A percentile compares a stretch with the other conserved stretches of the same genome.
These are phyloP conservation scores for Rhizopogon salebrosus DNA, from an alignment of 768 basidiomycete genomes.

Conservation along the genomic window DNA sequence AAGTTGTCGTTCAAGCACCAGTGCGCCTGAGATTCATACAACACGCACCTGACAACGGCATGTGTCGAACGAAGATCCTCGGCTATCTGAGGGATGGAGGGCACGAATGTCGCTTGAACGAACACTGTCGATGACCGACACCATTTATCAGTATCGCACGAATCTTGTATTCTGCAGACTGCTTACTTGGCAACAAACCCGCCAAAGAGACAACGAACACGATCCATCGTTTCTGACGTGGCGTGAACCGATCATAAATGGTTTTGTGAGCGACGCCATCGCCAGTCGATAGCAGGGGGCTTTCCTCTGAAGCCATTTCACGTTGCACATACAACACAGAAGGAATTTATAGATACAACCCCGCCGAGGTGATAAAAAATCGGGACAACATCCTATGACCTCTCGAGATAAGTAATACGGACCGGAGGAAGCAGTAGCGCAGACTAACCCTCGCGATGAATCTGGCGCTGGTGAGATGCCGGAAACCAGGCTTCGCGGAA, in stretches of 20 bases:
- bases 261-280: conserved; percentile 20
- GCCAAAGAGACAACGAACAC: no score
- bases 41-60: conserved; percentile 47
- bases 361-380: neutral
- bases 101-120: conserved; percentile 64
- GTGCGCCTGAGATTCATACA: neutral
- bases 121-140: conserved; percentile 55
- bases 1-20: neutral
- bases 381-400: neutral
- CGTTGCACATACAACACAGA: neutral
- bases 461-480: no score
- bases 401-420: neutral
- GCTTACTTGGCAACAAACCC: conserved; percentile 61
- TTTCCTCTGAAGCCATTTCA: conserved; percentile 24
- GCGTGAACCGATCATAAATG: conserved; percentile 58
- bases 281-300: conserved; percentile 15
- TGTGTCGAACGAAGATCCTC: conserved; percentile 55
- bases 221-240: conserved; percentile 45
- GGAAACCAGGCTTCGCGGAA: no score
- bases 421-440: neutral
- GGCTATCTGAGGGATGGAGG: conserved; percentile 71
- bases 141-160: neutral
- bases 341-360: no score
- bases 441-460: no score
- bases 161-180: no score